These are phyloP conservation scores for Hypomyces perniciosus DNA, from an alignment of 2,329 filamentous ascomycete genomes.

Conservation along the genomic window DNA sequence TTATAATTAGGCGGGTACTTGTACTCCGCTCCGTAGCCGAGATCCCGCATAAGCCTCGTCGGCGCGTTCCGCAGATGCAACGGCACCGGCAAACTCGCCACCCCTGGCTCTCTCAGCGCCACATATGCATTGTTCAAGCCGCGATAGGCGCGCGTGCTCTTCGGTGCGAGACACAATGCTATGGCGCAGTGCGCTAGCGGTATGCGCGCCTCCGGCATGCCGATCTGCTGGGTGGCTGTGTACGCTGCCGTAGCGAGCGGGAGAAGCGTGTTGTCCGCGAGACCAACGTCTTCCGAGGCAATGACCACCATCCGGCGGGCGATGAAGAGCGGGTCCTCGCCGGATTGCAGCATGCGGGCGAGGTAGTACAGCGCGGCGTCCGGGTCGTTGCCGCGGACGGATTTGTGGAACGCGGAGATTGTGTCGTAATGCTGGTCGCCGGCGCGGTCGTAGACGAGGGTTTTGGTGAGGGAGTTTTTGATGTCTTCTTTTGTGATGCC, in stretches of 20 bases:
- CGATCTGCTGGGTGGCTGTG: conserved; percentile 84
- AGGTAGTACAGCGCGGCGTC: conserved; percentile 93
- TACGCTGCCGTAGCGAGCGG: conserved; percentile 80
- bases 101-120: conserved; percentile 74
- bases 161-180: conserved; percentile 72
- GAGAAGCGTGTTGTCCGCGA: conserved; percentile 81
- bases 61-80: conserved; percentile 88
- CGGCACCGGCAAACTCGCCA: conserved; percentile 76
- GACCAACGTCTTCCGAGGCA: conserved; percentile 85
- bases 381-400: conserved; percentile 77
- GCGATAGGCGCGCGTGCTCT: conserved; percentile 82
- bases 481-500: conserved; percentile 68
- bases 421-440: conserved; percentile 98
- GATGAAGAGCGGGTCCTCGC: conserved; percentile 89
- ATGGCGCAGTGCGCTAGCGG: conserved; percentile 83
- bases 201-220: conserved; percentile 91
- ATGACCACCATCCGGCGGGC: conserved; percentile 91
- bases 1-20: conserved; percentile 94
- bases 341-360: conserved; percentile 89
- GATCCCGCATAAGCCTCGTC: conserved; percentile 84
- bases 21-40: conserved; percentile 86
- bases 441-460: conserved; percentile 87
- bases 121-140: conserved; percentile 74
- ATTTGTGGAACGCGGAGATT: conserved; percentile 96
- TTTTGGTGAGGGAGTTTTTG: conserved; percentile 80